These are phyloP conservation scores for Trichoderma reesei DNA, from an alignment of 495 filamentous ascomycete genomes.

Conservation along the genomic window DNA sequence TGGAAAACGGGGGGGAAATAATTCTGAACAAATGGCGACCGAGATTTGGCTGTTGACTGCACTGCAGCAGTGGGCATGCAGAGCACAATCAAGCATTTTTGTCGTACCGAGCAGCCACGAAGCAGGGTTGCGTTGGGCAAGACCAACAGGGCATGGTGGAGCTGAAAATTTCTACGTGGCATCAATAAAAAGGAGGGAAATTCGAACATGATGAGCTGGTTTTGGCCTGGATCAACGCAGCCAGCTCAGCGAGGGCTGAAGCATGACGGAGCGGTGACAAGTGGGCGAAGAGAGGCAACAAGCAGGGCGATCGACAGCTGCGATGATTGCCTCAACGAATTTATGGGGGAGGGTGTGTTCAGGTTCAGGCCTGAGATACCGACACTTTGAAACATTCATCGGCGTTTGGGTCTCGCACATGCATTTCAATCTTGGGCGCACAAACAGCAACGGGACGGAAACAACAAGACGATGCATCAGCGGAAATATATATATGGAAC, in stretches of 20 bases:
- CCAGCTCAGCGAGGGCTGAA: not conserved
- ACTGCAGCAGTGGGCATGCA: too few species aligned
- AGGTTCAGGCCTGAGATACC: not conserved
- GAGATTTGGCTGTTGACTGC: too few species aligned
- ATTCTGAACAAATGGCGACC: too few species aligned
- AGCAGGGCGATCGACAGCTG: not conserved
- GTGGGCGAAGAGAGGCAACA: not conserved
- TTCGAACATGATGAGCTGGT: not conserved
- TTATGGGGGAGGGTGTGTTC: not conserved
- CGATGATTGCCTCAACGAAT: not conserved
- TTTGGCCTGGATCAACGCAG: not conserved
- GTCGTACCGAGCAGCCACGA: not conserved
- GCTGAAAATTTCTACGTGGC: not conserved
- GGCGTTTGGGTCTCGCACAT: conserved; percentile 2
- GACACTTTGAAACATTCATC: not conserved
- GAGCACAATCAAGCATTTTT: not conserved
- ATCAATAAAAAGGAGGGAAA: not conserved
- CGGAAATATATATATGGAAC: not conserved
- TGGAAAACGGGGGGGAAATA: not conserved
- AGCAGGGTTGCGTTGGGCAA: not conserved
- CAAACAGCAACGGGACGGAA: not conserved
- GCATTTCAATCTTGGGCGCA: not conserved
- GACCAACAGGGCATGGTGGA: not conserved
- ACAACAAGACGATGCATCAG: conserved; percentile 1
- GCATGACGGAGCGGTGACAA: not conserved